Percentiles rank a stretch among this genome's conserved stretches.
phyloP scores from a whole-genome alignment of 2,329 filamentous ascomycete genomes.

The Aspergillus fumigatiaffinis region DNA sequence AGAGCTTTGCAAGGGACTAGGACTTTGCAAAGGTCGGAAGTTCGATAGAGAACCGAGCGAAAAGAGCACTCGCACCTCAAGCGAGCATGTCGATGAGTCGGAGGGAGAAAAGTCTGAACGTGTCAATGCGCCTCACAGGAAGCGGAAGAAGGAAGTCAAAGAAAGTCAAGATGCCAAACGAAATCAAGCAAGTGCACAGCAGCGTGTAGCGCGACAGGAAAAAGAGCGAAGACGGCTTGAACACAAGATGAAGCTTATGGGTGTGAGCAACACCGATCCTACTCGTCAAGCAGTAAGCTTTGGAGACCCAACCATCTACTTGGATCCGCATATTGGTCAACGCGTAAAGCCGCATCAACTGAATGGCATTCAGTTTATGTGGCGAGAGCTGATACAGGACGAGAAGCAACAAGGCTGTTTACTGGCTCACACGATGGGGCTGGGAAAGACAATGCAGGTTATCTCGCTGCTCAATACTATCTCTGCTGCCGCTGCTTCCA shows the following conservation, averaged over 20 bases:
- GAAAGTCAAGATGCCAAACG: conserved; percentile 50
- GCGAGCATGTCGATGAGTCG: neutral
- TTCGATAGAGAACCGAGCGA: neutral
- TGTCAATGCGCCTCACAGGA: conserved; percentile 40
- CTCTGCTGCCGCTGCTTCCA: conserved; percentile 60
- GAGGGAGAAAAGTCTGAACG: neutral
- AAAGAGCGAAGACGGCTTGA: conserved; percentile 42
- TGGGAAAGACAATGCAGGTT: conserved; percentile 90
- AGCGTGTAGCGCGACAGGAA: conserved; percentile 54
- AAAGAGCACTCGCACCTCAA: neutral
- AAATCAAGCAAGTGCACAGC: conserved; percentile 53
- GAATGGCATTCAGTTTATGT: conserved; percentile 79
- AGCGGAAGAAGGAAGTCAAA: conserved; percentile 45
- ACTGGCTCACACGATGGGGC: conserved; percentile 83
- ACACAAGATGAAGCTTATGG: conserved; percentile 27
- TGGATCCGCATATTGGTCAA: conserved; percentile 60
- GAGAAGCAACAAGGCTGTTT: conserved; percentile 68
- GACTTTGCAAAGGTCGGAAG: conserved; percentile 6
- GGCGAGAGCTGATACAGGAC: conserved; percentile 72
- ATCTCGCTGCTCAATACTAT: conserved; percentile 78
- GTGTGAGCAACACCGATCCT: conserved; percentile 38
- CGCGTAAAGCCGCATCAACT: conserved; percentile 78
- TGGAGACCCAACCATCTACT: conserved; percentile 43
- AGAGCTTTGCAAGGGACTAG: conserved; percentile 23
- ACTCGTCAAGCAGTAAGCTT: conserved; percentile 45